phyloP scores from a whole-genome alignment of 2,329 filamentous ascomycete genomes.

The Monilinia laxa region DNA sequence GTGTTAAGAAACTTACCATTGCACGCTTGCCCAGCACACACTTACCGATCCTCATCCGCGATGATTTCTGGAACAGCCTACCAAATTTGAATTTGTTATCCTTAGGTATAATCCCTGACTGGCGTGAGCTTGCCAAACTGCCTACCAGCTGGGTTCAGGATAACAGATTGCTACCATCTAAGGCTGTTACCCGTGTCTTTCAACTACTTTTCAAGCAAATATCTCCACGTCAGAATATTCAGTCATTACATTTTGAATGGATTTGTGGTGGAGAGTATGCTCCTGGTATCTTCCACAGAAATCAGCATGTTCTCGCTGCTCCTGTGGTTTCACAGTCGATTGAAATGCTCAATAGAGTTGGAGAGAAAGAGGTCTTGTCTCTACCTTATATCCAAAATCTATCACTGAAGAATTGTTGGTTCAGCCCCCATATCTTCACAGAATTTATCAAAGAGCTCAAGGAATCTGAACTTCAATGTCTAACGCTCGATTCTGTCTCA shows the following conservation, averaged over 20 bases:
- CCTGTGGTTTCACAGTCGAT: slow-evolving; percentile 48
- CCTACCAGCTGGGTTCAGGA: slow-evolving; percentile 53
- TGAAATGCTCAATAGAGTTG: slow-evolving; percentile 36
- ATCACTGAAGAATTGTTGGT: slow-evolving; percentile 68
- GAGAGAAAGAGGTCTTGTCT: slow-evolving; percentile 43
- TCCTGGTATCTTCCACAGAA: slow-evolving; percentile 59
- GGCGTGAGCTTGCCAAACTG: slow-evolving; percentile 58
- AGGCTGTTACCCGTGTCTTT: slow-evolving; percentile 53
- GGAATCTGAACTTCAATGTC: slow-evolving; percentile 48
- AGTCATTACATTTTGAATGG: slow-evolving; percentile 64
- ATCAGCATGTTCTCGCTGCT: slow-evolving; percentile 61
- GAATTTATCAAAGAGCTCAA: slow-evolving; percentile 52
- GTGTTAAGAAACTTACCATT: slow-evolving; percentile 60
- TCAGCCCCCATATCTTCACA: slow-evolving; percentile 57
- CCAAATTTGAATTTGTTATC: slow-evolving; percentile 54
- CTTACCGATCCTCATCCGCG: slow-evolving; percentile 53
- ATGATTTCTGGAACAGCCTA: slow-evolving; percentile 62
- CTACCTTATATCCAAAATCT: slow-evolving; percentile 59
- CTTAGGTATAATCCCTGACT: slow-evolving; percentile 64
- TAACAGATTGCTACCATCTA: slow-evolving; percentile 49
- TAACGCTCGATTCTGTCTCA: slow-evolving; percentile 65
- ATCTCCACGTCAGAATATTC: slow-evolving; percentile 50
- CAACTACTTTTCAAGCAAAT: slow-evolving; percentile 53
- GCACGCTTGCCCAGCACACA: slow-evolving; percentile 64
- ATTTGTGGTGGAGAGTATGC: slow-evolving; percentile 66